phyloP scores from a whole-genome alignment of 2,329 filamentous ascomycete species.

The Cladobotryum mycophilum region DNA sequence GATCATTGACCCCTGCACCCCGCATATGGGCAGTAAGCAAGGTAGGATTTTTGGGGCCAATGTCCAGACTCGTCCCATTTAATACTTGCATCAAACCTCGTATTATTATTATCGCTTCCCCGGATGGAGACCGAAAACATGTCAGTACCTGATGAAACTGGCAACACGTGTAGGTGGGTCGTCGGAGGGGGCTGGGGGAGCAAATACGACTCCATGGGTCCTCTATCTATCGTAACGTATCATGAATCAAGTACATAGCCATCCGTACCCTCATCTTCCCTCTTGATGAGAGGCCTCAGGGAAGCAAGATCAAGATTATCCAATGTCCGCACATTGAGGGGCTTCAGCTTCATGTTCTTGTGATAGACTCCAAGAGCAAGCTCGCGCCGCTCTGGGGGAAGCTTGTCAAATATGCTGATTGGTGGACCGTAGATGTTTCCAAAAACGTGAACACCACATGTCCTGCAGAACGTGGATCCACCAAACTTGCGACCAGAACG shows the following conservation, averaged over 20 bases:
- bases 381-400: constrained; percentile 20
- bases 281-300: constrained; percentile 11
- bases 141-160: no score
- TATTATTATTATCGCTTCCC: no score
- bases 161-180: no score
- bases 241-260: constrained; percentile 17
- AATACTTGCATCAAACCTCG: no score
- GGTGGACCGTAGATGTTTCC: constrained; percentile 25
- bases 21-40: no score
- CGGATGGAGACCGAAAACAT: no score
- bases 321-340: constrained; percentile 20
- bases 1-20: no score
- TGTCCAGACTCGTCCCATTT: no score
- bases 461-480: constrained; percentile 19
- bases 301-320: constrained; percentile 14
- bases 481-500: constrained; percentile 15
- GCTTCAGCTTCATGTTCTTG: constrained; percentile 20
- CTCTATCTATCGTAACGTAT: neutral
- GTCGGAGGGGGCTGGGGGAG: no score
- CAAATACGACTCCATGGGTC: no score
- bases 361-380: constrained; percentile 15
- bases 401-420: constrained; percentile 20
- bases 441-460: constrained; percentile 25
- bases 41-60: no score
- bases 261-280: constrained; percentile 19